Evolutionary conservation across 345 rosid genomes (phyloP).

Genomic region (Clausena lansium): DNA sequence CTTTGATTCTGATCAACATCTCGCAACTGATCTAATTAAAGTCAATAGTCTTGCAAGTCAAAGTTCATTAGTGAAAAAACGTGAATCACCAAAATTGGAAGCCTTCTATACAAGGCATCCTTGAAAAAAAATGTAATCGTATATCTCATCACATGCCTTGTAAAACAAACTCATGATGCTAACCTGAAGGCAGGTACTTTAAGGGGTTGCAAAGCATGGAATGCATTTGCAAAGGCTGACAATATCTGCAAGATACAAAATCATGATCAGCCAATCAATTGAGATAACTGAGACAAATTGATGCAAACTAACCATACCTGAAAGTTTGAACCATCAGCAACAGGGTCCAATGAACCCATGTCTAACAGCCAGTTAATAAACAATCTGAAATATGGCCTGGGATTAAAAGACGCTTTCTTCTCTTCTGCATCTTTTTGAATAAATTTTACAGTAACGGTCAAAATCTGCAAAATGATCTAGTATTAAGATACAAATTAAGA

Average conservation of each 20-base stretch:
- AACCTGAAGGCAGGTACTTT: slow-evolving; percentile 95
- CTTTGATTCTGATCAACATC: background rate
- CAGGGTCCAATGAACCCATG: slow-evolving; percentile 60
- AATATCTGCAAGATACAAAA: slow-evolving; percentile 56
- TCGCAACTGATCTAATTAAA: background rate
- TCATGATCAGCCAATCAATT: slow-evolving; percentile 16
- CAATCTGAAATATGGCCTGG: slow-evolving; percentile 73
- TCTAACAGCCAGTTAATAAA: slow-evolving; percentile 79
- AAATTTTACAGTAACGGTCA: slow-evolving; percentile 65
- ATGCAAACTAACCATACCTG: slow-evolving; percentile 49
- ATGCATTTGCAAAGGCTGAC: slow-evolving; percentile 80
- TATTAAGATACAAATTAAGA: slow-evolving; percentile 2
- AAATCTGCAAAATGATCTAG: slow-evolving; percentile 49
- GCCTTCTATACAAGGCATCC: background rate
- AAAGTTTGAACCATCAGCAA: slow-evolving; percentile 62
- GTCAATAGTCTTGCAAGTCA: background rate
- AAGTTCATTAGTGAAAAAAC: too few species aligned
- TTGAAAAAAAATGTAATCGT: background rate
- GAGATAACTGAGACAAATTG: background rate
- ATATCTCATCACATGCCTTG: background rate
- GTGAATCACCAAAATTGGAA: too few species aligned
- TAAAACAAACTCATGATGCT: slow-evolving; percentile 20
- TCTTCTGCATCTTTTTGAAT: slow-evolving; percentile 88
- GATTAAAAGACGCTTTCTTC: slow-evolving; percentile 65
- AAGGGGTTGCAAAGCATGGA: slow-evolving; percentile 87